These are phyloP conservation scores for Drechslerella coelobrocha DNA, from an alignment of 2,329 filamentous ascomycete genomes.

Conservation along the genomic window DNA sequence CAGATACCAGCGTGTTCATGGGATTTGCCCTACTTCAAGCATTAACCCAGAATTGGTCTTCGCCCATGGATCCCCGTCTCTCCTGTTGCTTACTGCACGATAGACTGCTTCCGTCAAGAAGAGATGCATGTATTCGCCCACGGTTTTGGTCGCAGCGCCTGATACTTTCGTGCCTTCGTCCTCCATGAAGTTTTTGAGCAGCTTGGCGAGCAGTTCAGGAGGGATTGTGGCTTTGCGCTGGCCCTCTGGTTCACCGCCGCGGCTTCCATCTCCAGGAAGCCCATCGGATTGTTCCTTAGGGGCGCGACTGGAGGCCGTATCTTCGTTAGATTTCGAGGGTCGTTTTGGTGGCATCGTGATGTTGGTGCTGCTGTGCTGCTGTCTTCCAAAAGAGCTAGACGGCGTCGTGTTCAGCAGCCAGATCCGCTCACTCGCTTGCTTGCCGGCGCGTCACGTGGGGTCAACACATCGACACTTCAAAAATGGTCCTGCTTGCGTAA, in stretches of 20 bases:
- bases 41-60: slow-evolving; percentile 46
- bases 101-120: slow-evolving; percentile 48
- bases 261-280: neutral
- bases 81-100: slow-evolving; percentile 42
- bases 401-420: neutral
- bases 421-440: neutral
- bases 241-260: slow-evolving; percentile 4
- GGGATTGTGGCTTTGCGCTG: slow-evolving; percentile 44
- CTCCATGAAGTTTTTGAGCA: slow-evolving; percentile 48
- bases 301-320: slow-evolving; percentile 15
- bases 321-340: slow-evolving; percentile 29
- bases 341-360: slow-evolving; percentile 38
- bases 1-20: neutral
- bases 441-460: neutral
- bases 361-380: neutral
- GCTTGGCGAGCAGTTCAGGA: slow-evolving; percentile 33
- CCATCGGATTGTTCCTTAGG: slow-evolving; percentile 7
- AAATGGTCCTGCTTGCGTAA: neutral
- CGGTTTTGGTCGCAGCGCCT: slow-evolving; percentile 37
- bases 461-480: slow-evolving; percentile 17
- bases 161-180: slow-evolving; percentile 47
- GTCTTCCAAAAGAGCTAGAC: neutral
- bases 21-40: slow-evolving; percentile 33
- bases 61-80: slow-evolving; percentile 46
- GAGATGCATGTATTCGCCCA: slow-evolving; percentile 48